These are phyloP conservation scores for Forsythia viridissima DNA, from an alignment of 257 asterid species.

Conservation along the genomic window DNA sequence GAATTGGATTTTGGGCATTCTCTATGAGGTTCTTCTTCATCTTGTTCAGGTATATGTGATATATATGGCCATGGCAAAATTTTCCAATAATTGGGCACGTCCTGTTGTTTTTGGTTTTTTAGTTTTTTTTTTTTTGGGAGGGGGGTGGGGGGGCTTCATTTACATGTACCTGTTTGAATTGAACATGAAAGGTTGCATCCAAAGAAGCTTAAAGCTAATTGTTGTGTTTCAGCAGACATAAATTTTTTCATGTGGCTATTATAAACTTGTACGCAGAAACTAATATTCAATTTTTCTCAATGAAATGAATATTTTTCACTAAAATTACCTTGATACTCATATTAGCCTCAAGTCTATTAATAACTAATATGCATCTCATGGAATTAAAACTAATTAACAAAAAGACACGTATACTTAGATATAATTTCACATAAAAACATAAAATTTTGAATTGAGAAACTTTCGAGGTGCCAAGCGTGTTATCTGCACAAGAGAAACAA, in stretches of 20 bases:
- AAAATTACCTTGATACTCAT: background rate
- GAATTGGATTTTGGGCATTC: slow-evolving; percentile 97
- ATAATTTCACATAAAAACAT: background rate
- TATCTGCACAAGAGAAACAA: background rate
- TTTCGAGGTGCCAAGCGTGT: background rate
- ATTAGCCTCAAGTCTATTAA: background rate
- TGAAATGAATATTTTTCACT: background rate
- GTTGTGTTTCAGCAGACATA: background rate
- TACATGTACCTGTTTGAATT: background rate
- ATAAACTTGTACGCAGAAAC: background rate
- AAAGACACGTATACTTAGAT: background rate
- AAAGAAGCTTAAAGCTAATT: background rate
- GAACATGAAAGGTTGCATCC: background rate
- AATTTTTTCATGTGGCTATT: background rate
- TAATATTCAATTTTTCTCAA: background rate
- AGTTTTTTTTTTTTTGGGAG: background rate
- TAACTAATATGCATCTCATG: background rate
- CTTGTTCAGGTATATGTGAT: slow-evolving; percentile 85
- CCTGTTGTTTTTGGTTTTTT: background rate
- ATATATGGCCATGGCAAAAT: slow-evolving; percentile 1
- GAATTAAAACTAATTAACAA: background rate
- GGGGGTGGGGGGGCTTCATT: background rate
- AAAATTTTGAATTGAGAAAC: background rate
- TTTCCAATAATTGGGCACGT: slow-evolving; percentile 5
- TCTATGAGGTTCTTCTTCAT: slow-evolving; percentile 90